These are phyloP conservation scores for Epichloe festucae DNA, from an alignment of 2,329 filamentous ascomycete genomes.

Conservation along the genomic window DNA sequence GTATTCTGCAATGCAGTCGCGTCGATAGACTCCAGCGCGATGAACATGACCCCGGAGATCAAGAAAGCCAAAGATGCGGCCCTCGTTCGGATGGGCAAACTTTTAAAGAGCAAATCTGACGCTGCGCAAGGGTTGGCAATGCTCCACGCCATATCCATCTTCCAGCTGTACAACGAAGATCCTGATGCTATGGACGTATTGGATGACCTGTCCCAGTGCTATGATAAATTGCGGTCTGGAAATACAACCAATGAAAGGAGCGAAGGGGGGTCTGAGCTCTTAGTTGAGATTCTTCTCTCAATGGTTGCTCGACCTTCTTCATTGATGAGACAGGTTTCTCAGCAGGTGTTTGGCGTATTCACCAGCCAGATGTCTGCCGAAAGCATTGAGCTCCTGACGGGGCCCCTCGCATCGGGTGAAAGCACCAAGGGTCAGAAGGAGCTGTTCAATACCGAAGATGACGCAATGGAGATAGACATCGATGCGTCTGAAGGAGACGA, in stretches of 20 bases:
- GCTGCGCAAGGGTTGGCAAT: conserved; percentile 57
- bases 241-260: conserved; percentile 35
- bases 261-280: conserved; percentile 49
- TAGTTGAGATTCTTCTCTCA: conserved; percentile 82
- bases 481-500: conserved; percentile 29
- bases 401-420: conserved; percentile 68
- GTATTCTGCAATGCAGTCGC: conserved; percentile 41
- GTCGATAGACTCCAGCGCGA: conserved; percentile 37
- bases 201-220: conserved; percentile 67
- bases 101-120: conserved; percentile 29
- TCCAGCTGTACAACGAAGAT: conserved; percentile 85
- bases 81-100: conserved; percentile 37
- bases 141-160: conserved; percentile 69
- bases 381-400: conserved; percentile 51
- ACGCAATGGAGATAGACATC: conserved; percentile 39
- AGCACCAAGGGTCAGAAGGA: conserved; percentile 72
- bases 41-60: conserved; percentile 43
- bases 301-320: conserved; percentile 78
- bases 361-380: conserved; percentile 59
- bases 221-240: conserved; percentile 47
- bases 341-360: conserved; percentile 79
- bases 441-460: conserved; percentile 62
- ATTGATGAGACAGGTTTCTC: conserved; percentile 72
- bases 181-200: conserved; percentile 73
- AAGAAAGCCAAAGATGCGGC: conserved; percentile 39